phyloP scores from a whole-genome alignment of 2,329 filamentous ascomycete species.

The Fusarium siculi region DNA sequence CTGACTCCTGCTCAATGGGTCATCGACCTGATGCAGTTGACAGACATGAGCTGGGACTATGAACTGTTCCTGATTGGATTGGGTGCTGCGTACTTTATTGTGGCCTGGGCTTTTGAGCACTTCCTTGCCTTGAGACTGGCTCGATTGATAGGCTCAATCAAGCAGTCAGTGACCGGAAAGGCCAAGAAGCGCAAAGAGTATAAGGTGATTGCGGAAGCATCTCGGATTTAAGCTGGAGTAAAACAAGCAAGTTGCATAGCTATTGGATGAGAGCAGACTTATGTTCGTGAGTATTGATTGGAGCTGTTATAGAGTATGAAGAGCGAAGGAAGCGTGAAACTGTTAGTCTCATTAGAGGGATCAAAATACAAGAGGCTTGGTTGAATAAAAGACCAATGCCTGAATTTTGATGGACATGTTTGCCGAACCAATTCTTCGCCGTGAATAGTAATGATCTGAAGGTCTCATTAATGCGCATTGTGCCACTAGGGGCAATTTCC shows the following conservation, averaged over 20 bases:
- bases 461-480: background rate
- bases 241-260: background rate
- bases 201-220: slow-evolving; percentile 78
- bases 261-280: background rate
- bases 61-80: slow-evolving; percentile 77
- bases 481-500: too few relatives aligned
- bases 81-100: slow-evolving; percentile 73
- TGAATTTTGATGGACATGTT: background rate
- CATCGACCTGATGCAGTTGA: slow-evolving; percentile 83
- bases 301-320: background rate
- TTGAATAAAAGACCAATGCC: background rate
- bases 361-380: background rate
- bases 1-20: slow-evolving; percentile 77
- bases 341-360: background rate
- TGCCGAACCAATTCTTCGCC: background rate
- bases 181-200: slow-evolving; percentile 87
- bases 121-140: slow-evolving; percentile 76
- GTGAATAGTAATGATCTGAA: background rate
- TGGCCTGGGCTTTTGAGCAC: slow-evolving; percentile 78
- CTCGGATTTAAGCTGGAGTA: slow-evolving; percentile 29
- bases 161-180: slow-evolving; percentile 65
- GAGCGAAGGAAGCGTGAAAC: background rate
- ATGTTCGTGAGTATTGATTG: background rate
- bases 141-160: slow-evolving; percentile 70
- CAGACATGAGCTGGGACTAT: slow-evolving; percentile 77